phyloP scores from a whole-genome alignment of 768 basidiomycete species.

The Lentinula detonsa region DNA sequence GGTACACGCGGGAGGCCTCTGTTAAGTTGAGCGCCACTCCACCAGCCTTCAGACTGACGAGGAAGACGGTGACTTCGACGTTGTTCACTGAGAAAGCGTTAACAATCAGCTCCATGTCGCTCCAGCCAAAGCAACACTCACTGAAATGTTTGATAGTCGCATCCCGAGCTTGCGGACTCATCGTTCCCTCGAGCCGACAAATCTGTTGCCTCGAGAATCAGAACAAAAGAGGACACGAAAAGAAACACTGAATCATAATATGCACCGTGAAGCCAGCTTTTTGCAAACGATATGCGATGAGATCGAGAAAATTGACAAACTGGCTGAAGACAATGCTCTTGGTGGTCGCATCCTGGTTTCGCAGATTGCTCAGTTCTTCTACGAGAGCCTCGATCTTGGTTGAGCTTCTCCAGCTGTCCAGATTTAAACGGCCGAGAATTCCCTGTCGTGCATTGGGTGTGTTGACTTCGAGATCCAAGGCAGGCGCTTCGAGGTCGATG shows the following conservation, averaged over 20 bases:
- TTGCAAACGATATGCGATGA: constrained; percentile 90
- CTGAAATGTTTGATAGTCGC: constrained; percentile 94
- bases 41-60: constrained; percentile 93
- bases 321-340: constrained; percentile 98
- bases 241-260: constrained; percentile 4
- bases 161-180: constrained; percentile 95
- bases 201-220: constrained; percentile 39
- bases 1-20: constrained; percentile 87
- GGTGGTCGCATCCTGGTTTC: constrained; percentile 80
- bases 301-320: constrained; percentile 88
- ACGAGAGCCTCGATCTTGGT: constrained; percentile 95
- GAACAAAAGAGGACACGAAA: not conserved
- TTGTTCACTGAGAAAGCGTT: constrained; percentile 63
- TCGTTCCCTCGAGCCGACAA: constrained; percentile 92
- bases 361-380: constrained; percentile 85
- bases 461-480: constrained; percentile 75
- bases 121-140: constrained; percentile 27
- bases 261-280: constrained; percentile 84
- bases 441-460: constrained; percentile 64
- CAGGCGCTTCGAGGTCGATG: constrained; percentile 93
- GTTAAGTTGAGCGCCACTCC: constrained; percentile 89
- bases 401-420: constrained; percentile 91
- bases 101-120: not conserved
- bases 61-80: constrained; percentile 93
- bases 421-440: constrained; percentile 84